A percentile compares a stretch with the other conserved stretches of the same genome.
These are phyloP conservation scores for Phyllostachys edulis DNA, from an alignment of 176 grass and related monocot genomes.

Conservation along the genomic window DNA sequence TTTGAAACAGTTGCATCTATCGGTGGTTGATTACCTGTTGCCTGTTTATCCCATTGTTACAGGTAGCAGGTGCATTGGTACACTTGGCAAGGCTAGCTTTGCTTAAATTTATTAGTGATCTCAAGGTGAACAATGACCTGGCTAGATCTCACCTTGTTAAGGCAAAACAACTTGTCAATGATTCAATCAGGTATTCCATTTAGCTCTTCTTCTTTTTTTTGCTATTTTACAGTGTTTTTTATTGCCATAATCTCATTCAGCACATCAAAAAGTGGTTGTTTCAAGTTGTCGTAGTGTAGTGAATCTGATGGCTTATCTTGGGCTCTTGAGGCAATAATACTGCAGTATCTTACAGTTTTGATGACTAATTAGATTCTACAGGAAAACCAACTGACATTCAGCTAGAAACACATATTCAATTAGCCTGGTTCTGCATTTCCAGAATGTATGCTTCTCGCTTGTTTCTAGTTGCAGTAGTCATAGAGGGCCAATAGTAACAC, in stretches of 20 bases:
- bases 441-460: background rate
- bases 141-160: conserved; percentile 43
- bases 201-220: background rate
- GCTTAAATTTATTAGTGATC: conserved; percentile 43
- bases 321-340: background rate
- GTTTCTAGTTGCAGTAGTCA: background rate
- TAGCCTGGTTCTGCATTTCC: background rate
- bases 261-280: background rate
- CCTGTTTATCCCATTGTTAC: conserved; percentile 24
- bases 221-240: background rate
- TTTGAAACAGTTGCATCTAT: background rate
- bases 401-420: background rate
- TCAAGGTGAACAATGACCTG: conserved; percentile 41
- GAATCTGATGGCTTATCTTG: background rate
- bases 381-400: background rate
- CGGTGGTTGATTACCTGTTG: conserved; percentile 25
- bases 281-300: background rate
- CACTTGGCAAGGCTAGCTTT: conserved; percentile 73
- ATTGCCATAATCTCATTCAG: background rate
- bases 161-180: conserved; percentile 56
- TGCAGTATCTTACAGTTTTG: background rate
- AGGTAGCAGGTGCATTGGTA: conserved; percentile 66
- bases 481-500: background rate
- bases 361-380: background rate
- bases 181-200: conserved; percentile 70